Base-by-base conservation (phyloP, 805 yeast genomes). In the Zygosaccharomyces gambellarensis region DNA sequence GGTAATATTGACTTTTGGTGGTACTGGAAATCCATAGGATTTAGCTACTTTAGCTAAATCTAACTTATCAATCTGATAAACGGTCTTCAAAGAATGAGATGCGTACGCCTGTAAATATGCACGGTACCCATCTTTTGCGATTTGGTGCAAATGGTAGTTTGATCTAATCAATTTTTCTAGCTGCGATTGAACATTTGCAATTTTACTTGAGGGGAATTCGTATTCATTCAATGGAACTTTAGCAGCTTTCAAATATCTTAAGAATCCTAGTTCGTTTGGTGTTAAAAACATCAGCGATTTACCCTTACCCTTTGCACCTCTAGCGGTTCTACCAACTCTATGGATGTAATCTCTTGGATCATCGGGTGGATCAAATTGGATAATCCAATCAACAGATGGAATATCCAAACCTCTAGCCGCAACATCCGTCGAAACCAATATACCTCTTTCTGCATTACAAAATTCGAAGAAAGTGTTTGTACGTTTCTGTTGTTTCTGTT, bases 361-460 rank as follows among this genome's bases (percentile, higher is more conserved):
- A 84, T 94, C 99, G 68, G 99, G 99, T 48, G 99, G 99, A 70
- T 94, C 99, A 65, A 89, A 94, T 75, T 94, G 99, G 57, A 94
- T 86, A 64, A 94, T 94, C 99, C 99, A 94, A 74, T 95, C 99
- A 48, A 94, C 99, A 27, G 95, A 85, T 47, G 99, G 99, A 60
- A 94, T 94, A 75, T 94, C 99, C 58, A 94, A 80, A 22, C 99
- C 99, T 78, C 99, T 84, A 21, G 99, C 99, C 29, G 99, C 99
- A 58, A 94, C 99, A 71, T 94, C 99, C 0, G 99, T 94, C 73
- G 98, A 94, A 48, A 94, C 78, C 61, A 94, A 71, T 39, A 87
- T 90, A 43, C 99, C 99, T 65, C 84, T 87, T 61, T 85, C 90
- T 51, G 99, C 98, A 63, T 94, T 94, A 75, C 98, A 89, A 71